Evolutionary conservation across 768 basidiomycete genomes (phyloP), one percentile per base, ranked within the genome.

Genomic region (Suillus alpinus): DNA sequence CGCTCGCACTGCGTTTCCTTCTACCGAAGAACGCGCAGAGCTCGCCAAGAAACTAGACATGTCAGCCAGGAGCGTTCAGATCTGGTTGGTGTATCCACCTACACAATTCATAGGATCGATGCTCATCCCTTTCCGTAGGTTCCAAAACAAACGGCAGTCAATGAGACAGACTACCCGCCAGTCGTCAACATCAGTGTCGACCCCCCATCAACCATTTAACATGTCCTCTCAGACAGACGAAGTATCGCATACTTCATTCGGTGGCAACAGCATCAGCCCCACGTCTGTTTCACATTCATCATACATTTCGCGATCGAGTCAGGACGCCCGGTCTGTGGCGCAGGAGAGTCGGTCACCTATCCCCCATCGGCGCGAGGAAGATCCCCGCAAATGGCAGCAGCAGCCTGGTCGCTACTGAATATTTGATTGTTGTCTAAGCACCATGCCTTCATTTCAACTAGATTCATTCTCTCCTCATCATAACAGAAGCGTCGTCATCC

Each of bases 111-210:
- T 51, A 58, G 60, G 63, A 57, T 62, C 62, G 31, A 57, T 14
- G 52, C 67, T 70, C 67, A 67, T 67, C 66, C 58, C 59, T 56
- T 59, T 65, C 62, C 58, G 65, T 73, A 92, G 91, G 91, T 92
- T 92, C 78, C 91, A 92, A 76, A 92, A 92, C 70, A 92, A 92
- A 75, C 79, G 91, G 59, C 91, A 92, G 70, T 87, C 89, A 8
- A 89, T 88, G 87, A 80, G 89, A 57, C 89, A 91, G 73, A 88
- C 87, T 13, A 86, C 85, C 65, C 84, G 88, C 59, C 88, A 90
- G 73, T 77, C 76, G 40, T 69, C 85, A 4, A 79, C 80, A 53
- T 75, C 80, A 60, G 73, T 76, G 56, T 73, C 75, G 41, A 73
- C 78, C 37, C 68, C 80, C 34, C 85, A 86, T 63, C 83, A 82